Conservation (phyloP, 1,284 basidiomycete species). For the Malassezia japonica region DNA sequence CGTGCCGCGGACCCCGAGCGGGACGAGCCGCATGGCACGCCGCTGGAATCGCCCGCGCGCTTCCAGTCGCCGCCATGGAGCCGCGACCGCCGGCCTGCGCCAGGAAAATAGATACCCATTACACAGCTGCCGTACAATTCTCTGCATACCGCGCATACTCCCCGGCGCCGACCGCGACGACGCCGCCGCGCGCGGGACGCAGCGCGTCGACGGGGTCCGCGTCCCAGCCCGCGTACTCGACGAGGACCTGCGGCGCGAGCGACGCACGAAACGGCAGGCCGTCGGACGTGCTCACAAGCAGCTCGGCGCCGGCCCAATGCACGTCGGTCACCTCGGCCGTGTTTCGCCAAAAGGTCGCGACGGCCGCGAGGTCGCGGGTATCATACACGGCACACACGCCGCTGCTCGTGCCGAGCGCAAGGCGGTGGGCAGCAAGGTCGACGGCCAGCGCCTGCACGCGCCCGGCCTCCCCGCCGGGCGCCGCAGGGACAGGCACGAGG, state of each 20-base stretch:
- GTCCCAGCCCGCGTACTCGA: conserved; percentile 35
- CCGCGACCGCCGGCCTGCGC: not conserved
- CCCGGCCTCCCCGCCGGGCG: not conserved
- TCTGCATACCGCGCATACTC: conserved; percentile 1
- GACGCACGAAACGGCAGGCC: conserved; percentile 25
- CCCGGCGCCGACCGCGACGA: conserved; percentile 1
- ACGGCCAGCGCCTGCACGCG: conserved; percentile 16
- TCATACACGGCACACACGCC: conserved; percentile 8
- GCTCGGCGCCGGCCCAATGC: not conserved
- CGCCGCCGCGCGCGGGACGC: not conserved
- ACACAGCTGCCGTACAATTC: no score
- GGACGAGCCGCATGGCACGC: not conserved
- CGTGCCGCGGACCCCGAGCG: not conserved
- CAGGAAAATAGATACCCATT: not conserved
- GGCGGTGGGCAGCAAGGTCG: conserved; percentile 6
- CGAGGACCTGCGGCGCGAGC: conserved; percentile 8
- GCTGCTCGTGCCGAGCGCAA: not conserved
- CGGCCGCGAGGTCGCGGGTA: not conserved
- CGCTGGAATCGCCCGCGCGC: not conserved
- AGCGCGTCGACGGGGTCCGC: conserved; percentile 19
- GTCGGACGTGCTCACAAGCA: conserved; percentile 28
- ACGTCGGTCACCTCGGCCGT: conserved; percentile 2
- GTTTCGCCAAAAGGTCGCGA: conserved; percentile 7
- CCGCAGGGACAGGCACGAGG: not conserved
- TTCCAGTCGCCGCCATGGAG: conserved; percentile 1